Percentiles rank a stretch among this genome's conserved stretches.
phyloP scores from a whole-genome alignment of 192 early-diverging fungal species.

The Coemansia furcata region DNA sequence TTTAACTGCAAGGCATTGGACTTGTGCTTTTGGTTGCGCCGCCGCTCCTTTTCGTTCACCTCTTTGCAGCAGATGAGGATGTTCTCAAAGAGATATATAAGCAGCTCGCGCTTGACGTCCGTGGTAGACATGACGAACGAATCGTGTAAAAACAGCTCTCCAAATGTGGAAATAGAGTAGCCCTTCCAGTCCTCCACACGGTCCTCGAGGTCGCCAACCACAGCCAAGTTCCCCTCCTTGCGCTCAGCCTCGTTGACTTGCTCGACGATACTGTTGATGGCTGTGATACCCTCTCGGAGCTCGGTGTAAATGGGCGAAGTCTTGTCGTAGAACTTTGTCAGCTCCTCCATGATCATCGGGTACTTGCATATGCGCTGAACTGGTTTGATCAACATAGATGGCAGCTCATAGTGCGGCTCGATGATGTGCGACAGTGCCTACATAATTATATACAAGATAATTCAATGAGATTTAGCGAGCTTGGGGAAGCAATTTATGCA shows the following conservation, averaged over 20 bases:
- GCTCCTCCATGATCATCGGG: constrained; percentile 71
- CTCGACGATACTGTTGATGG: constrained; percentile 84
- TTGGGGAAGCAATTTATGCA: neutral
- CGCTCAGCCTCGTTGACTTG: constrained; percentile 90
- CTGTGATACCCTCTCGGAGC: constrained; percentile 68
- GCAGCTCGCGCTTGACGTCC: constrained; percentile 75
- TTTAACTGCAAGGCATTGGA: constrained; percentile 66
- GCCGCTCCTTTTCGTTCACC: constrained; percentile 64
- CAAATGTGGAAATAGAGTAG: constrained; percentile 71
- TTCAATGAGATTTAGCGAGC: neutral
- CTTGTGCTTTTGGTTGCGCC: constrained; percentile 50
- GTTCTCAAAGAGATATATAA: constrained; percentile 91
- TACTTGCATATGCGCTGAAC: constrained; percentile 99
- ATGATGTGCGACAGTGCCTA: constrained; percentile 64
- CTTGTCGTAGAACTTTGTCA: constrained; percentile 63
- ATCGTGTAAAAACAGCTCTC: constrained; percentile 80
- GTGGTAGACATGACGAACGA: constrained; percentile 80
- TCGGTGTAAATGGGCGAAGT: constrained; percentile 59
- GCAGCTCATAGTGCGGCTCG: constrained; percentile 84
- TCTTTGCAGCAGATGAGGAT: constrained; percentile 95
- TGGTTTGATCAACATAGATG: constrained; percentile 93
- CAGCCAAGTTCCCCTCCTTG: constrained; percentile 80
- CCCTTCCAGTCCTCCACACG: constrained; percentile 94
- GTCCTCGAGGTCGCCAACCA: constrained; percentile 75
- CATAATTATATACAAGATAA: neutral